Evolutionary conservation across 192 early-diverging fungal genomes (phyloP).

Genomic region (Linnemannia elongata): DNA sequence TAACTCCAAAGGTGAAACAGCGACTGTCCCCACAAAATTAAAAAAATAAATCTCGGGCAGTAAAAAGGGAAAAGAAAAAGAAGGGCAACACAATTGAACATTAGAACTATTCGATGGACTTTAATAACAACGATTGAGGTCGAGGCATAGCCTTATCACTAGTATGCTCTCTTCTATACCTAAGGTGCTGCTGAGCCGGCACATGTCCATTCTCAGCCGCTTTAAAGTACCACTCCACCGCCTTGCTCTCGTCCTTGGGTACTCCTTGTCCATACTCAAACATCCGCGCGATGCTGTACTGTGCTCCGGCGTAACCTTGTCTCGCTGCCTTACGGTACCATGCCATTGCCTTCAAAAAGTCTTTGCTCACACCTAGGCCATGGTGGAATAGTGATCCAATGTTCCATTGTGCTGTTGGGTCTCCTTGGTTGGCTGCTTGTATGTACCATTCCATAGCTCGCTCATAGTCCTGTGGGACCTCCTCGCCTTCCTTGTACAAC

Average conservation of each 20-base stretch:
- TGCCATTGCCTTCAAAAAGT: neutral
- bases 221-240: neutral
- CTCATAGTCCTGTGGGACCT: neutral
- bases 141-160: neutral
- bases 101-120: neutral
- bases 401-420: slow-evolving; percentile 1
- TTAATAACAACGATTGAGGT: neutral
- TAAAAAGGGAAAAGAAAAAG: neutral
- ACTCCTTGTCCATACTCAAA: neutral
- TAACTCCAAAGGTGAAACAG: too few species aligned
- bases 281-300: neutral
- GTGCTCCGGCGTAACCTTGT: neutral
- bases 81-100: neutral
- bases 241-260: neutral
- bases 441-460: neutral
- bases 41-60: too few species aligned
- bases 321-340: neutral
- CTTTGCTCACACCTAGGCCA: neutral
- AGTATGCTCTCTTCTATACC: neutral
- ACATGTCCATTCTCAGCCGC: neutral
- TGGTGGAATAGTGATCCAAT: neutral
- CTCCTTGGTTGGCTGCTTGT: neutral
- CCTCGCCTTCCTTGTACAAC: neutral
- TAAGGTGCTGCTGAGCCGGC: neutral
- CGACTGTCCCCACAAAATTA: too few species aligned